phyloP scores from a whole-genome alignment of 768 basidiomycete genomes.

The Gyrodon lividus region DNA sequence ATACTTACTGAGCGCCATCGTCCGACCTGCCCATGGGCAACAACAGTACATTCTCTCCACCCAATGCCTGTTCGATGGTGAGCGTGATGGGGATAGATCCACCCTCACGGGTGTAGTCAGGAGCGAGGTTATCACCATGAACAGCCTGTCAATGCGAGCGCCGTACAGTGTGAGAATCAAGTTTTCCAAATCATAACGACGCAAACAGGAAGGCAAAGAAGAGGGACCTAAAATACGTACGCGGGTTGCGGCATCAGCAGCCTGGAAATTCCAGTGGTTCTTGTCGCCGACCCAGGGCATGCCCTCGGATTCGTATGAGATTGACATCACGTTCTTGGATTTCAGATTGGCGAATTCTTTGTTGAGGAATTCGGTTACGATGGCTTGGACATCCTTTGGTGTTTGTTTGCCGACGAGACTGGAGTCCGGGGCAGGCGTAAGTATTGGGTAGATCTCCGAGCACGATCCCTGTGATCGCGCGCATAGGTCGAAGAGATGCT shows the following conservation, averaged over 20 bases:
- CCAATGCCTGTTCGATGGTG: conserved; percentile 79
- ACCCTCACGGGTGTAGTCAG: conserved; percentile 80
- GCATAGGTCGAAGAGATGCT: conserved; percentile 54
- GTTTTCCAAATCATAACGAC: no score
- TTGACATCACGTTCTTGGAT: conserved; percentile 70
- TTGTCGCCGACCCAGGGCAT: conserved; percentile 81
- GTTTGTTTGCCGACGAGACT: conserved; percentile 80
- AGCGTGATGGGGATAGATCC: conserved; percentile 88
- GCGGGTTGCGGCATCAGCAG: conserved; percentile 77
- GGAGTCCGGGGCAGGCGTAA: neutral
- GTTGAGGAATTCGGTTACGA: conserved; percentile 66
- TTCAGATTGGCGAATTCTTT: conserved; percentile 77
- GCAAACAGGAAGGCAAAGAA: no score
- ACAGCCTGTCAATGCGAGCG: conserved; percentile 28
- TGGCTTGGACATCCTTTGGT: conserved; percentile 60
- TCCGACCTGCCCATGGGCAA: conserved; percentile 91
- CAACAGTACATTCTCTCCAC: conserved; percentile 71
- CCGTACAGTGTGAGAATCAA: neutral
- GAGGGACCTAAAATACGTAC: conserved; percentile 30
- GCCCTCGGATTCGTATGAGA: conserved; percentile 69
- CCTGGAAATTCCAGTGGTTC: conserved; percentile 86
- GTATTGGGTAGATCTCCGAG: neutral
- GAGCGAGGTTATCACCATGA: conserved; percentile 54
- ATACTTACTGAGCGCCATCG: conserved; percentile 88
- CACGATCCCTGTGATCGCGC: neutral